Evolutionary conservation across 768 basidiomycete species (phyloP), one percentile per base, ranked within the genome.

Genomic region (Termitomyces sp.): DNA sequence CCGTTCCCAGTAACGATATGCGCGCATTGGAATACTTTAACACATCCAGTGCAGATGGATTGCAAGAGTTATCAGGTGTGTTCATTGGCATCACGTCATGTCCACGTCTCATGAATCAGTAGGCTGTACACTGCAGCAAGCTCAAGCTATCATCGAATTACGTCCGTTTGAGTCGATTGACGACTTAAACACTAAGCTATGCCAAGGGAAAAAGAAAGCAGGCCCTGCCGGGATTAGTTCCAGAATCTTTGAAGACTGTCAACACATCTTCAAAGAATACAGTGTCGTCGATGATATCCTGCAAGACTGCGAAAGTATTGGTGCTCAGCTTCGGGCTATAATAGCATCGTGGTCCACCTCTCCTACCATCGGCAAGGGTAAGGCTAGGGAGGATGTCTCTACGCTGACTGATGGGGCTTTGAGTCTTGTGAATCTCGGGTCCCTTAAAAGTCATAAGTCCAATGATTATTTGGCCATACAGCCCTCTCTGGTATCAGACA

Each of bases 161-260:
- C 85, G 96, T 47, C 94, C 94, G 0, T 99, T 91, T 69, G 66
- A 68, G n/a, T 83, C 84, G 12, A 78, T 87, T 37, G 85, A 87
- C 30, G 90, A 94, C 56, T 74, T 96, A 47, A 84, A 83, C 46
- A 67, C 66, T 44, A 95, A 89, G 70, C 79, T 98, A 9, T 81
- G 84, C 33, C 87, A 90, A 69, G 88, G 86, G n/a, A 91, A 86
- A 75, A 95, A 91, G 75, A 94, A 92, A 66, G 82, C 85, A 3
- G 85, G 86, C 9, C 84, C 87, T 9, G 79, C 75, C 4, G 95
- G 96, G 21, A 85, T 99, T 64, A 94, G 93, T 59, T 80, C 90
- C 58, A 84, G 89, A 55, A 78, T 98, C 69, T 92, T 98, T 67
- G 93, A 96, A 65, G 93, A 95, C 62, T 94, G 91, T 68, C 83